Base-by-base conservation (phyloP, 2,329 filamentous ascomycete genomes). In the Colletotrichum sp. region DNA sequence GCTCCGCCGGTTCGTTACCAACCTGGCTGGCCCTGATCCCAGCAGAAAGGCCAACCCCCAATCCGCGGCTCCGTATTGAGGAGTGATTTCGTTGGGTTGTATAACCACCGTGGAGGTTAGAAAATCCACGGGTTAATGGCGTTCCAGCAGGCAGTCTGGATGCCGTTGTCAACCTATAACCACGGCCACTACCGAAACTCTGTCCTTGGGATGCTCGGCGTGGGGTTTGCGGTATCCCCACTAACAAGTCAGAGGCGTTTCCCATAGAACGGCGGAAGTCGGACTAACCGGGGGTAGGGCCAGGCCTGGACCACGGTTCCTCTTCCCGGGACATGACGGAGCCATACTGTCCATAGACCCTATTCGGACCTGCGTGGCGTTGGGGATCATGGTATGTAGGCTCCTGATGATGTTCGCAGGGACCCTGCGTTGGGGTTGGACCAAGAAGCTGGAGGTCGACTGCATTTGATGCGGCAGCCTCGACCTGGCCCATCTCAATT, bases 401-500 rank as follows among this genome's bases (percentile, higher is more conserved):
- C 18, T 59, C 55, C 27, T 58, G 27, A 18, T 69, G 66, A 24
- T 66, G 55, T 33, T 69, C 67, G 27, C 66, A 72, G 1, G 67
- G 34, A 1, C 68, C 65, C 5, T 59, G 70, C 11, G 58, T 51
- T 21, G 16, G 15, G 13, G 29, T 8, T 21, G 62, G n/a, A 51
- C 38, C 21, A 54, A 31, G 9, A 24, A 8, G 6, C 34, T 27
- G 15, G 29, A 27, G 33, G 15, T 74, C 71, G 16, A 74, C 59
- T 8, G 67, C 67, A 76, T 90, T 85, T 21, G 86, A 86, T 8
- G 89, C 89, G 18, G 89, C 89, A 74, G 86, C 84, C 76, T 90
- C 87, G 34, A 91, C 87, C 21, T 91, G 87, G 12, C 85, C 86
- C 55, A 90, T 81, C 78, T 91, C 86, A 3, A 86, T 87, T 72